These are phyloP conservation scores for Linanthus parryae DNA, from an alignment of 148 eudicot genomes.

Conservation along the genomic window DNA sequence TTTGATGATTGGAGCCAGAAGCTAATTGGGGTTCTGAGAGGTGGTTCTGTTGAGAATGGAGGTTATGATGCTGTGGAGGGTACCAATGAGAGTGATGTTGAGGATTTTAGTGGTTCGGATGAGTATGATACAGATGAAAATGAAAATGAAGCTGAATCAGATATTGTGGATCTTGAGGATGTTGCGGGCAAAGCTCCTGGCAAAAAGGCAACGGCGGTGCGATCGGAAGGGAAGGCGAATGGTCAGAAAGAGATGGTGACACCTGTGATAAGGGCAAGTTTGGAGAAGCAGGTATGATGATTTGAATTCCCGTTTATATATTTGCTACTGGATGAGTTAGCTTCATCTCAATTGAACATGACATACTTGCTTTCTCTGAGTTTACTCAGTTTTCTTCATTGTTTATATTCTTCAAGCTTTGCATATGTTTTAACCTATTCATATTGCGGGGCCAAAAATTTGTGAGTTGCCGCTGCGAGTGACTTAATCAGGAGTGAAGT, in stretches of 20 bases:
- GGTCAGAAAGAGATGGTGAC: constrained; percentile 85
- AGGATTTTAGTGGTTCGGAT: constrained; percentile 31
- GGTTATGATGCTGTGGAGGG: constrained; percentile 11
- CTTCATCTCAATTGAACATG: too few relatives aligned
- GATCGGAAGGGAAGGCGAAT: constrained; percentile 46
- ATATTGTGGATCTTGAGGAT: constrained; percentile 85
- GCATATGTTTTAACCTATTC: too few relatives aligned
- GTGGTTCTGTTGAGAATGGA: constrained; percentile 33
- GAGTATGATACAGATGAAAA: constrained; percentile 37
- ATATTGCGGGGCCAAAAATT: too few relatives aligned
- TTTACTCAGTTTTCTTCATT: not conserved
- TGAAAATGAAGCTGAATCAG: constrained; percentile 34
- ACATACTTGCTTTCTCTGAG: too few relatives aligned
- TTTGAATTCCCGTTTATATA: not conserved
- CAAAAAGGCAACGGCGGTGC: constrained; percentile 29
- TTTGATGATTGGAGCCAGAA: constrained; percentile 69
- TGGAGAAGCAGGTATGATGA: constrained; percentile 73
- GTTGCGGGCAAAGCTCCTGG: constrained; percentile 87
- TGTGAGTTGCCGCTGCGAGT: too few relatives aligned
- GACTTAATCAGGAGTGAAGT: too few relatives aligned
- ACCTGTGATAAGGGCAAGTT: constrained; percentile 75
- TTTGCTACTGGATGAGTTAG: not conserved
- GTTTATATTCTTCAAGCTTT: too few relatives aligned
- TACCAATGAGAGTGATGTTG: constrained; percentile 29
- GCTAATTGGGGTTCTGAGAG: constrained; percentile 44